Base-by-base conservation (phyloP, 768 basidiomycete species). In the Boletus vinaceobasis region DNA sequence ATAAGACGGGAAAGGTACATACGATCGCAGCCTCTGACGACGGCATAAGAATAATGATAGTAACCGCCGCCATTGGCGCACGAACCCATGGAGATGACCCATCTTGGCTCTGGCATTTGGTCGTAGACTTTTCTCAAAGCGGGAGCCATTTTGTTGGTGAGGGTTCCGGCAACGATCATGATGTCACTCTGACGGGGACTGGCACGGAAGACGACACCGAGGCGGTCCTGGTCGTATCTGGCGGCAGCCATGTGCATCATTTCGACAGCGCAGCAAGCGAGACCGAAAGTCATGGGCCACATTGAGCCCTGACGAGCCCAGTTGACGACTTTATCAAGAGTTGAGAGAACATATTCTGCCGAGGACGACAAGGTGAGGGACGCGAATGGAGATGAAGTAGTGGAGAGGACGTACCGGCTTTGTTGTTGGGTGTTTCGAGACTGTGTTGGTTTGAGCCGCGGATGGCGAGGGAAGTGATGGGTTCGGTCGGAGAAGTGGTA, bases 161-260 rank as follows among this genome's bases (percentile, higher is more conserved):
- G 75, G 0, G 97, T 99, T 33, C 97, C 97, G 45, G 96, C 96
- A 43, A 99, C 97, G 68, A 99, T 99, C 96, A 98, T 98, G 67
- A 97, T 89, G 68, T 97, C 93, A 57, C 89, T 92, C 76, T 98
- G 92, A 57, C 97, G 88, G 43, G 97, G 97, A 77, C 88, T 93
- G n/a, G 96, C 97, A 77, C 97, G 93, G 79, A 99, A 99, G 39
- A 99, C 90, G 53, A 98, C 87, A 60, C 97, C 97, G 32, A 99
- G 78, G 57, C 97, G 84, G 71, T 99, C 97, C 71, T 98, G 97
- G 73, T 99, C 97, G 72, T 98, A 99, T 54, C 97, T 86, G 17
- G 97, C 92, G 39, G 97, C 95, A 47, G 97, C 97, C 94, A 98
- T 96, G 77, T 99, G 97, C 95, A 97, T 98, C 90, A 93, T 92